Evolutionary conservation across 495 filamentous ascomycete species (phyloP).

Genomic region (Lentithecium fluviatile): DNA sequence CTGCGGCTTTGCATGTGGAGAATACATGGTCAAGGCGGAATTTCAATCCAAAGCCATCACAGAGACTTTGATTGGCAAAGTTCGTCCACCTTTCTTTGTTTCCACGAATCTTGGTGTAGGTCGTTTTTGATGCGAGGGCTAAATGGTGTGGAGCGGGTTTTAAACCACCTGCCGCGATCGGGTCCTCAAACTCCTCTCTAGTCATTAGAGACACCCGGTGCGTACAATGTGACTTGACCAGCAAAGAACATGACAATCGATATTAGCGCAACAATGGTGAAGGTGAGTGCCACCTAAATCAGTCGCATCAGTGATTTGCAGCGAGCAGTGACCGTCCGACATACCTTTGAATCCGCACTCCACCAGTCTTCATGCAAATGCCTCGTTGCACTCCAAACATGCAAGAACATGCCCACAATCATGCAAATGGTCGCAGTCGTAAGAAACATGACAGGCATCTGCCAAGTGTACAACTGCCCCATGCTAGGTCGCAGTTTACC

Average conservation of each 20-base stretch:
- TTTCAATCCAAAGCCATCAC: no score
- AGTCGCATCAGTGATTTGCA: not conserved
- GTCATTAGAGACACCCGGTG: not conserved
- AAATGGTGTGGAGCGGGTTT: no score
- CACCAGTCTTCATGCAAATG: conserved; percentile 10
- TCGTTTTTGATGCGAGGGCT: no score
- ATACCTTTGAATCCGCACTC: conserved; percentile 21
- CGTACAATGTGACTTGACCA: conserved; percentile 15
- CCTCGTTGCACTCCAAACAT: conserved; percentile 34
- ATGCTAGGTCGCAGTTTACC: conserved; percentile 19
- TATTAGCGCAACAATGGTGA: conserved; percentile 10
- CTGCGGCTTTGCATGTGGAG: no score
- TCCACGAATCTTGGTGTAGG: no score
- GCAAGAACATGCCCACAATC: conserved; percentile 38
- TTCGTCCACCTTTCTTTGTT: no score
- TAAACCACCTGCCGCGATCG: no score
- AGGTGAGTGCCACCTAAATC: conserved; percentile 13
- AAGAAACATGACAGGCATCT: conserved; percentile 37
- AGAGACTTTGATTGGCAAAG: no score
- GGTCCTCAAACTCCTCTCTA: no score
- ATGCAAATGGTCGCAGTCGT: conserved; percentile 31
- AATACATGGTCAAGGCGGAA: no score
- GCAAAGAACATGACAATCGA: conserved; percentile 18
- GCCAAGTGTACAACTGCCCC: conserved; percentile 37
- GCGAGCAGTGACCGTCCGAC: not conserved